Percentiles rank a stretch among this genome's conserved stretches.
phyloP scores from a whole-genome alignment of 768 basidiomycete genomes.

The Phanerochaete carnosa region DNA sequence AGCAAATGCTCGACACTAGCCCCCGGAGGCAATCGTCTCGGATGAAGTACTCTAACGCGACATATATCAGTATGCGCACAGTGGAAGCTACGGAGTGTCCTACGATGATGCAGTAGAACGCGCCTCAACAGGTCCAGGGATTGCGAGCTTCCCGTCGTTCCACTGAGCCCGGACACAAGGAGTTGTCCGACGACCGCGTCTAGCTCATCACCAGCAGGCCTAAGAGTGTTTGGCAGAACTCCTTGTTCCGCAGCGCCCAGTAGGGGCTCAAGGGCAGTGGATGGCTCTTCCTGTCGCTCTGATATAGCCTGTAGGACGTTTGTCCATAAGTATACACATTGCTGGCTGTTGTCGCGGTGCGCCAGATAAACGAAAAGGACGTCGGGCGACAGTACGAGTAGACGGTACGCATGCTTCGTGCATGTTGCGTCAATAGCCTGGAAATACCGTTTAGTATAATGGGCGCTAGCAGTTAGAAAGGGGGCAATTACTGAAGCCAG shows the following conservation, averaged over 20 bases:
- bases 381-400: constrained; percentile 39
- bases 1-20: constrained; percentile 29
- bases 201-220: constrained; percentile 40
- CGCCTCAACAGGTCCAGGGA: constrained; percentile 34
- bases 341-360: constrained; percentile 33
- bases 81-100: background rate
- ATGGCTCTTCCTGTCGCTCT: constrained; percentile 26
- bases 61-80: background rate
- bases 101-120: constrained; percentile 29
- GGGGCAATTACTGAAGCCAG: constrained; percentile 41
- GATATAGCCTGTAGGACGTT: constrained; percentile 43
- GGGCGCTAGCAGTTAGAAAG: background rate
- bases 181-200: constrained; percentile 40
- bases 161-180: constrained; percentile 35
- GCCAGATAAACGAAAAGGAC: constrained; percentile 53
- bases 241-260: constrained; percentile 39
- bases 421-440: constrained; percentile 49
- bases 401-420: constrained; percentile 30
- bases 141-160: constrained; percentile 16
- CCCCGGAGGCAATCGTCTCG: constrained; percentile 28
- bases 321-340: constrained; percentile 41
- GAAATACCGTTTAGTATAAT: background rate
- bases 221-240: constrained; percentile 43
- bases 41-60: constrained; percentile 26
- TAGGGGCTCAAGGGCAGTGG: constrained; percentile 33